Conservation (phyloP, 495 filamentous ascomycete species). For the Neurospora africana region DNA sequence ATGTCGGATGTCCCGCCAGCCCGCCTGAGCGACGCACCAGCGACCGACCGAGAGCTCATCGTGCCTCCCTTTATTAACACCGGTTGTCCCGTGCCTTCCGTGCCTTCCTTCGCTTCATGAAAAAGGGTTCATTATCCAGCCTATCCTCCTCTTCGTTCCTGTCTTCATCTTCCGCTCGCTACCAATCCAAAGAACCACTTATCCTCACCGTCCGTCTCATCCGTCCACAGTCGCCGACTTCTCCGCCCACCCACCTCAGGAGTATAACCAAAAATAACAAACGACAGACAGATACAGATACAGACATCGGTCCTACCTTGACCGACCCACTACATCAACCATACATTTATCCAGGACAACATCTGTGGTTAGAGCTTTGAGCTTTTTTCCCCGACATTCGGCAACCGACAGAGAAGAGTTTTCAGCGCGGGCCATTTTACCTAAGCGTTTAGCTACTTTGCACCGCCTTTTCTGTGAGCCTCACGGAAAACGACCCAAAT, state of each 20-base stretch:
- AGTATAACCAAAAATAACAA: background rate
- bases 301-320: background rate
- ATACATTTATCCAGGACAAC: background rate
- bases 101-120: background rate
- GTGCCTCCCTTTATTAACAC: conserved; percentile 8
- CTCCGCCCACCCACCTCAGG: background rate
- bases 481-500: background rate
- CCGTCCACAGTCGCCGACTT: background rate
- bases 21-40: background rate
- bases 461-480: background rate
- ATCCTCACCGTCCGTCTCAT: background rate
- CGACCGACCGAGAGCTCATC: conserved; percentile 5
- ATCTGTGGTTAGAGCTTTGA: background rate
- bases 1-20: conserved; percentile 8
- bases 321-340: background rate
- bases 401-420: background rate
- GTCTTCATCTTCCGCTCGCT: background rate
- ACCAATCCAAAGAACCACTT: background rate
- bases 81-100: conserved; percentile 4
- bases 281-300: background rate
- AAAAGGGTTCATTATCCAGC: background rate
- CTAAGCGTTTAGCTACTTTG: background rate
- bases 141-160: background rate
- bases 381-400: background rate
- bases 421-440: background rate